Conservation (phyloP, 768 basidiomycete genomes). For the Paxillus involutus region DNA sequence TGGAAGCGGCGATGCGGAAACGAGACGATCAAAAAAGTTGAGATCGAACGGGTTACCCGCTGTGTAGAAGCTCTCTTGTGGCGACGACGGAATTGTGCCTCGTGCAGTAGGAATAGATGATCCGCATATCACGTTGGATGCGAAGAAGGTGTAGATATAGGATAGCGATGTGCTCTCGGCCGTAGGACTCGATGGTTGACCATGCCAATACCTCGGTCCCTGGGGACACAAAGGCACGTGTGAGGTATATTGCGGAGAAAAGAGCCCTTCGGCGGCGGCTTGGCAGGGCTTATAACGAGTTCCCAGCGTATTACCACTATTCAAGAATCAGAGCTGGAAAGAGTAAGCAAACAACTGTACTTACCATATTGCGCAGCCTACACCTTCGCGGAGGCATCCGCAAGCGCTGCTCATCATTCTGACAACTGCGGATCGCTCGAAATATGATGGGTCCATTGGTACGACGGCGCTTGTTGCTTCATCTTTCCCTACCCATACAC, state of each 20-base stretch:
- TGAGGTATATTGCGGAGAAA: conserved; percentile 21
- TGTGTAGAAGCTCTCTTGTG: conserved; percentile 21
- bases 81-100: neutral
- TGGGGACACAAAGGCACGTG: conserved; percentile 35
- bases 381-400: conserved; percentile 65
- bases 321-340: conserved; percentile 8
- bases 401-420: conserved; percentile 57
- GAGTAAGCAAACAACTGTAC: conserved; percentile 14
- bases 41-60: conserved; percentile 31
- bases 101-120: conserved; percentile 11
- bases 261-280: conserved; percentile 49
- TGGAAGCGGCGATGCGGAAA: conserved; percentile 36
- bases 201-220: conserved; percentile 44
- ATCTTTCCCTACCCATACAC: conserved; percentile 59
- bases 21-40: conserved; percentile 41
- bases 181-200: conserved; percentile 11
- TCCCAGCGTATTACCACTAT: conserved; percentile 64
- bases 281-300: conserved; percentile 62
- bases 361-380: conserved; percentile 64
- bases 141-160: conserved; percentile 49
- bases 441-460: conserved; percentile 56
- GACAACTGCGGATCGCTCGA: conserved; percentile 48
- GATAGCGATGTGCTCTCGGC: conserved; percentile 16
- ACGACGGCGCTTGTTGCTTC: conserved; percentile 54
- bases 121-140: conserved; percentile 40